A percentile compares a stretch with the other conserved stretches of the same genome.
Conservation (phyloP, 2,329 filamentous ascomycete species). For the Beauveria brongniartii region DNA sequence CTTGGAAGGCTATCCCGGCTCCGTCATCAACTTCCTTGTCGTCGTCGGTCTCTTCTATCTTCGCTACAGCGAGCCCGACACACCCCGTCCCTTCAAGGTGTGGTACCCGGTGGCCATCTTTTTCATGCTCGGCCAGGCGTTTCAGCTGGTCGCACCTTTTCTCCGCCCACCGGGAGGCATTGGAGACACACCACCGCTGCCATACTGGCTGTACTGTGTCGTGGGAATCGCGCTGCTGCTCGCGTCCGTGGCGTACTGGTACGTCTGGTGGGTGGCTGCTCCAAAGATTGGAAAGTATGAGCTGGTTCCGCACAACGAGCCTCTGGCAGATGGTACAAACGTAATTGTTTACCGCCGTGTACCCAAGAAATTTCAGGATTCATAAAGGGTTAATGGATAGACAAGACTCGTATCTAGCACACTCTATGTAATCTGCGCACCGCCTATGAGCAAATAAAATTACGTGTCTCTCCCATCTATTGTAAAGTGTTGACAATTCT, state of each 20-base stretch:
- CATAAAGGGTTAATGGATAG: background rate
- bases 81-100: constrained; percentile 15
- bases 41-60: constrained; percentile 15
- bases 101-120: constrained; percentile 16
- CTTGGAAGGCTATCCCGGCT: constrained; percentile 12
- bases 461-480: no score
- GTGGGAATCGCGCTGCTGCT: constrained; percentile 15
- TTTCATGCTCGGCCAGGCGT: constrained; percentile 16
- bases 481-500: no score
- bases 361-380: constrained; percentile 10
- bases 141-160: constrained; percentile 17
- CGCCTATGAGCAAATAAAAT: no score
- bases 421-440: background rate
- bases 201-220: constrained; percentile 19
- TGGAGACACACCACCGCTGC: constrained; percentile 17
- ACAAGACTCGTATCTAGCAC: background rate
- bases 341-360: constrained; percentile 17
- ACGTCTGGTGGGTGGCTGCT: constrained; percentile 16
- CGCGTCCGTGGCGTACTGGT: constrained; percentile 17
- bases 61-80: constrained; percentile 13
- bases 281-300: constrained; percentile 15
- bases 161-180: constrained; percentile 15
- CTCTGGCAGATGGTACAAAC: constrained; percentile 16
- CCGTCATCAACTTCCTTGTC: constrained; percentile 14
- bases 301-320: constrained; percentile 16